phyloP scores from a whole-genome alignment of 1,139 yeast genomes.

The Kodamaea ohmeri region DNA sequence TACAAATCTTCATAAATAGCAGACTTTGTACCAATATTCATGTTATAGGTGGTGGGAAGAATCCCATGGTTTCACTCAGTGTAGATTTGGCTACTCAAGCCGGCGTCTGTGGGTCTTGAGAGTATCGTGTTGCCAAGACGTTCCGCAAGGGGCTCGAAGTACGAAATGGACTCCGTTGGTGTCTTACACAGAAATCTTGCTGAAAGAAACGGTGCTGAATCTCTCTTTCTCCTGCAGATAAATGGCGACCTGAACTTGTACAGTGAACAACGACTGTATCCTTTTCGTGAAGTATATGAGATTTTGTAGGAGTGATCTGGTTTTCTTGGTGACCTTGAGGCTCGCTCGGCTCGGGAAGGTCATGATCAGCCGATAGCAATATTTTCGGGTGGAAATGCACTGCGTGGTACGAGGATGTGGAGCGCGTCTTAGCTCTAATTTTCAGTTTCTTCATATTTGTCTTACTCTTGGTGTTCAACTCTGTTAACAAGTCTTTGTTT shows the following conservation, averaged over 20 bases:
- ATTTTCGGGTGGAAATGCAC: not conserved
- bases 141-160: constrained; percentile 7
- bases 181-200: constrained; percentile 4
- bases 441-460: not conserved
- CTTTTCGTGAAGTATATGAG: not conserved
- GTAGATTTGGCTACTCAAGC: not conserved
- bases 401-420: not conserved
- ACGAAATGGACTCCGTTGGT: constrained; percentile 1
- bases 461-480: not conserved
- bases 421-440: not conserved
- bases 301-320: too few species aligned
- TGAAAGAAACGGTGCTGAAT: constrained; percentile 8
- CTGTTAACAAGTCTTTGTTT: too few species aligned
- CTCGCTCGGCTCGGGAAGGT: not conserved
- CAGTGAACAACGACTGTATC: not conserved
- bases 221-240: constrained; percentile 8
- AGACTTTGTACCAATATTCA: not conserved
- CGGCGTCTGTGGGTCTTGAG: too few species aligned
- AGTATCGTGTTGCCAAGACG: constrained; percentile 2
- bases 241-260: not conserved
- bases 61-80: too few species aligned
- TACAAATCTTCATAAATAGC: constrained; percentile 46
- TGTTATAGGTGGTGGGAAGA: too few species aligned
- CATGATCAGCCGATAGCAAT: not conserved
- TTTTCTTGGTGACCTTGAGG: too few species aligned